These are phyloP conservation scores for Ajuga reptans DNA, from an alignment of 305 asterid species.

Conservation along the genomic window DNA sequence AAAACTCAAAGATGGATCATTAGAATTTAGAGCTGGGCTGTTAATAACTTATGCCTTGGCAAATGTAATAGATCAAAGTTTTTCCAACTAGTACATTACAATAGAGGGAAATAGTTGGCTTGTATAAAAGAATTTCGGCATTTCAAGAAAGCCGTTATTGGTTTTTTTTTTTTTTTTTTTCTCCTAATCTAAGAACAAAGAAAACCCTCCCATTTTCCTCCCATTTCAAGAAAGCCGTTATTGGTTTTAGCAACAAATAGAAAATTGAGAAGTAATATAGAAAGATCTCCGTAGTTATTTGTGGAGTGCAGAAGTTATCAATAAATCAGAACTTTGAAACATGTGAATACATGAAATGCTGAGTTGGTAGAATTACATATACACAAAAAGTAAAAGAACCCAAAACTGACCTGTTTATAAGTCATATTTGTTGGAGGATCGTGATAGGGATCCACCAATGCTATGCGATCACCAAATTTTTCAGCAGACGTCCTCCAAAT, in stretches of 20 bases:
- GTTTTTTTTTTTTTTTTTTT: too few species aligned
- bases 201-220: too few species aligned
- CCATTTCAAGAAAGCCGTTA: not conserved
- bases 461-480: slow-evolving; percentile 67
- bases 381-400: not conserved
- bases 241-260: not conserved
- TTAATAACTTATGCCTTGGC: not conserved
- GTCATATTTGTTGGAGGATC: slow-evolving; percentile 79
- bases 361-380: not conserved
- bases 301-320: not conserved
- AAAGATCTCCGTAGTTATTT: not conserved
- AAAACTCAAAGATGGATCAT: not conserved
- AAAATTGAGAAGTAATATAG: not conserved
- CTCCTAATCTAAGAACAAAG: too few species aligned
- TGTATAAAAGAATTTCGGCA: not conserved
- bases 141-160: not conserved
- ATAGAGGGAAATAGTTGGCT: not conserved
- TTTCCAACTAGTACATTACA: not conserved
- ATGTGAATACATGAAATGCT: not conserved
- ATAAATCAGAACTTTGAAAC: not conserved
- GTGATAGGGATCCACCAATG: slow-evolving; percentile 76
- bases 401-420: slow-evolving; percentile 60
- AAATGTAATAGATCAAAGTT: not conserved
- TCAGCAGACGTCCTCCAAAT: slow-evolving; percentile 88
- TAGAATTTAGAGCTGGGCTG: not conserved